Conservation (phyloP, 352 stramenopile genomes). For the Globisporangium iwayamae region DNA sequence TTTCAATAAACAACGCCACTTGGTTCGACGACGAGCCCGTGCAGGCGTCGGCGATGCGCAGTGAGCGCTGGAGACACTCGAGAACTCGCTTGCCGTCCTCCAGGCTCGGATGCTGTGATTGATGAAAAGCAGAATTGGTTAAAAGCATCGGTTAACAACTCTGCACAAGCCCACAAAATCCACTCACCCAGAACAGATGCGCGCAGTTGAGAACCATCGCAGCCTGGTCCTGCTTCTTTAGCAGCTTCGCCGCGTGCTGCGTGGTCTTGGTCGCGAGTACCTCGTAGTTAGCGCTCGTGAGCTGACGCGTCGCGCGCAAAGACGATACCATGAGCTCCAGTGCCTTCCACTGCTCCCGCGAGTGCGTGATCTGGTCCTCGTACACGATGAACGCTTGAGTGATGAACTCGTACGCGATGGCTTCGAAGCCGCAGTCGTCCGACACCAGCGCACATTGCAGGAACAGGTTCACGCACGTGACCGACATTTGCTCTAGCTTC, state of each 20-base stretch:
- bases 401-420: conserved; percentile 97
- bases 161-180: neutral
- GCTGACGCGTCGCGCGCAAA: conserved; percentile 71
- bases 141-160: neutral
- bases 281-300: conserved; percentile 92
- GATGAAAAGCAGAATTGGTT: conserved; percentile 3
- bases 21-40: conserved; percentile 70
- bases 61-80: conserved; percentile 95
- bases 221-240: conserved; percentile 97
- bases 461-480: conserved; percentile 91
- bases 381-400: conserved; percentile 96
- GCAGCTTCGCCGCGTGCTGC: conserved; percentile 94
- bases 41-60: conserved; percentile 94
- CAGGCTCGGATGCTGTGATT: conserved; percentile 59
- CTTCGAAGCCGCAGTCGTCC: conserved; percentile 77
- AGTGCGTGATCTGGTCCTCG: conserved; percentile 95
- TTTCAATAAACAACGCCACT: conserved; percentile 95
- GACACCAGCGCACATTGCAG: conserved; percentile 91
- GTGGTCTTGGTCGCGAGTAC: conserved; percentile 95
- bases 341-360: conserved; percentile 84
- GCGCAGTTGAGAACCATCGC: conserved; percentile 93
- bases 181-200: conserved; percentile 93
- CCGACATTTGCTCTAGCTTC: conserved; percentile 66
- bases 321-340: conserved; percentile 90
- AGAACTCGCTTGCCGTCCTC: conserved; percentile 92